phyloP scores from a whole-genome alignment of 202 grass and related monocot species.

The Zizania palustris region DNA sequence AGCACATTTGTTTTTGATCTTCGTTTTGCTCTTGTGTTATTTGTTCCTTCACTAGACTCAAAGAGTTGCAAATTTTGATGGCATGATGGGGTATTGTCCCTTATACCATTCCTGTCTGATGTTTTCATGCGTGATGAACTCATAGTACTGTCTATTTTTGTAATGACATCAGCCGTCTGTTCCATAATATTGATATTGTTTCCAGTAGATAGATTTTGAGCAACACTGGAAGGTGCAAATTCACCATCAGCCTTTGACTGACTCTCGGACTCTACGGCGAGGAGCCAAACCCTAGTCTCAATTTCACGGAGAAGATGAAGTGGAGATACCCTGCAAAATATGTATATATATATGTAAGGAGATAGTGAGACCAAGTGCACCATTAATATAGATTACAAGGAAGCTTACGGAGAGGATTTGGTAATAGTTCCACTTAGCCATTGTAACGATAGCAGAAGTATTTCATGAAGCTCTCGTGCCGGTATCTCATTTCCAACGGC shows the following conservation, averaged over 20 bases:
- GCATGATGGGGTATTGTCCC: slow-evolving; percentile 50
- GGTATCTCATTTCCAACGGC: slow-evolving; percentile 87
- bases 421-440: slow-evolving; percentile 99
- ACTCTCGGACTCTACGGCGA: slow-evolving; percentile 92
- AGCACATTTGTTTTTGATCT: slow-evolving; percentile 68
- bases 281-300: slow-evolving; percentile 97
- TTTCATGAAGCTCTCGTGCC: slow-evolving; percentile 85
- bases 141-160: slow-evolving; percentile 96
- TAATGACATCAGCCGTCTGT: slow-evolving; percentile 83
- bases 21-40: slow-evolving; percentile 67
- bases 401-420: slow-evolving; percentile 82
- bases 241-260: slow-evolving; percentile 70
- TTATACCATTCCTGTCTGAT: slow-evolving; percentile 60
- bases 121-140: slow-evolving; percentile 55
- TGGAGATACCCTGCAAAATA: slow-evolving; percentile 81
- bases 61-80: slow-evolving; percentile 47
- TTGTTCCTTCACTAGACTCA: slow-evolving; percentile 58
- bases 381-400: slow-evolving; percentile 23
- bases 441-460: slow-evolving; percentile 86
- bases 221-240: slow-evolving; percentile 48
- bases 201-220: slow-evolving; percentile 68
- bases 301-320: slow-evolving; percentile 94
- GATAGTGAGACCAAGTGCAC: slow-evolving; percentile 19
- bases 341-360: slow-evolving; percentile 21
- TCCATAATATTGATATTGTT: slow-evolving; percentile 80